These are phyloP conservation scores for Acanthamoeba rhysodes DNA, from an alignment of 208 protist genomes.

Conservation along the genomic window DNA sequence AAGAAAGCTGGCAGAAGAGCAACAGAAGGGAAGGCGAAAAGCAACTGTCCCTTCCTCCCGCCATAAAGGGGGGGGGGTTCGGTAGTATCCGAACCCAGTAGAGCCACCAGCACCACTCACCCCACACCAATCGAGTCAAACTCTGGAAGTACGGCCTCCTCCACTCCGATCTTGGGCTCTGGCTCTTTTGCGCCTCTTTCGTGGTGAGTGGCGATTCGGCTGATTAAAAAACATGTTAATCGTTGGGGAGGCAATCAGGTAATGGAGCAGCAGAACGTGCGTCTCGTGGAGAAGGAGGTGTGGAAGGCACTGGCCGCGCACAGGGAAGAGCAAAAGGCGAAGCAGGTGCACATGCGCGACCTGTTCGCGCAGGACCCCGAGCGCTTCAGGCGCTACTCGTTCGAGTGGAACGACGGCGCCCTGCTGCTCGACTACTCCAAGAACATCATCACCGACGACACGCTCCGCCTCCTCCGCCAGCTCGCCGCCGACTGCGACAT, in stretches of 20 bases:
- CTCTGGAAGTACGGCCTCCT: no score
- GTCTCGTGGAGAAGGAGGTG: not conserved
- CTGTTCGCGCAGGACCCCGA: constrained; percentile 83
- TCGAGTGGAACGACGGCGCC: constrained; percentile 90
- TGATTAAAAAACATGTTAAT: no score
- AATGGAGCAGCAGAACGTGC: constrained; percentile 47
- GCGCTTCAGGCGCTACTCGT: constrained; percentile 83
- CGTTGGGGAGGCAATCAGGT: not conserved
- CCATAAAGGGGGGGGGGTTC: not conserved
- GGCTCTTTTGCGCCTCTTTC: no score
- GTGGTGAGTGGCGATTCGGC: no score
- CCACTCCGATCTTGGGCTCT: no score
- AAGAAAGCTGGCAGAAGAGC: not conserved
- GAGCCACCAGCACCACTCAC: no score
- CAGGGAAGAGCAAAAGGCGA: constrained; percentile 62
- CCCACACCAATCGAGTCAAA: no score
- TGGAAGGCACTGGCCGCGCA: constrained; percentile 79
- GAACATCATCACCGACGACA: constrained; percentile 96
- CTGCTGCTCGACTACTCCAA: constrained; percentile 98
- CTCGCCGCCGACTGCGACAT: constrained; percentile 89
- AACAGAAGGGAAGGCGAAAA: not conserved
- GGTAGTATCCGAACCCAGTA: no score
- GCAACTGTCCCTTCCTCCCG: not conserved
- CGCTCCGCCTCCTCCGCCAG: constrained; percentile 92
- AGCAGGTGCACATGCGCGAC: constrained; percentile 78